These are phyloP conservation scores for Odonthalia washingtoniensis DNA, from an alignment of 31 red algal genomes.

Conservation along the genomic window DNA sequence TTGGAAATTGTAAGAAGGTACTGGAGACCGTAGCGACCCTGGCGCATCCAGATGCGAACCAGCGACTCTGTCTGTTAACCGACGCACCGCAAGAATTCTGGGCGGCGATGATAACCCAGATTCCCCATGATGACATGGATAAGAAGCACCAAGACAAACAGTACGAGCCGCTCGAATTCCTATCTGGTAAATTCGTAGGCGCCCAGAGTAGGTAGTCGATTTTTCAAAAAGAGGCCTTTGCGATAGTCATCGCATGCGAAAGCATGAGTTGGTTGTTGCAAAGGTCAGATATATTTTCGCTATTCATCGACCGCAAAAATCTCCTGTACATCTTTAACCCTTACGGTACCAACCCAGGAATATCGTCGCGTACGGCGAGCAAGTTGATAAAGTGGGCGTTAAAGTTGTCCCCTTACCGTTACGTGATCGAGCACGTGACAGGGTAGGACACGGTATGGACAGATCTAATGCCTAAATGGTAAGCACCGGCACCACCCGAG, in stretches of 20 bases:
- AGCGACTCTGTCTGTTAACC: conserved; percentile 38
- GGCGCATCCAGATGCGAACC: conserved; percentile 23
- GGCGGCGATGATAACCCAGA: conserved; percentile 48
- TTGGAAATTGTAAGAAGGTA: background rate
- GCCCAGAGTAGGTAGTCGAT: conserved; percentile 25
- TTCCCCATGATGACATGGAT: background rate
- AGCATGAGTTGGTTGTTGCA: conserved; percentile 28
- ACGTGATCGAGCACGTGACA: conserved; percentile 30
- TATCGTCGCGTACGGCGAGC: background rate
- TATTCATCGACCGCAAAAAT: conserved; percentile 26
- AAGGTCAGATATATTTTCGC: background rate
- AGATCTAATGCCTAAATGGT: too few relatives aligned
- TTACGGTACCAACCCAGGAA: background rate
- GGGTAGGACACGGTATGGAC: conserved; percentile 19
- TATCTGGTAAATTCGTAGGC: conserved; percentile 21
- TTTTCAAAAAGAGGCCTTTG: conserved; percentile 51
- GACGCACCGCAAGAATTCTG: conserved; percentile 51
- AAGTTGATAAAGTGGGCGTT: conserved; percentile 45
- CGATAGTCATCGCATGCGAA: conserved; percentile 23
- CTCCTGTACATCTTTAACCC: conserved; percentile 26
- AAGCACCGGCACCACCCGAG: too few relatives aligned
- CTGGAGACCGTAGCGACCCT: background rate
- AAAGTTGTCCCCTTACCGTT: background rate
- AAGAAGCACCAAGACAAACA: background rate
- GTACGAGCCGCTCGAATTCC: conserved; percentile 42